Percentiles rank a stretch among this genome's conserved stretches.
Evolutionary conservation across 805 yeast species (phyloP).

Genomic region (Suhomyces emberorum): DNA sequence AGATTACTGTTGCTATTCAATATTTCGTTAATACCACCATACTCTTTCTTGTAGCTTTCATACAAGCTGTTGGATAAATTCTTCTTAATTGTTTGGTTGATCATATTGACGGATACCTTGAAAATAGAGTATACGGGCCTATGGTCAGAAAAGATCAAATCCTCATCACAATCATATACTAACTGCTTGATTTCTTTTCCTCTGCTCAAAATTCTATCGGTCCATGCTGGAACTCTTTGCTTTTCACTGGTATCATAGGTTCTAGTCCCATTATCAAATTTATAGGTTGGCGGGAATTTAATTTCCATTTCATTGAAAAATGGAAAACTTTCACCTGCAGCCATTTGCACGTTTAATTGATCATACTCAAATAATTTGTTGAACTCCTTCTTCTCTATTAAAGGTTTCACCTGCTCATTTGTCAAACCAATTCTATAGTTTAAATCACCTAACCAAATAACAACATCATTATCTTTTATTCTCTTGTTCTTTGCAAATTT

Average conservation of each 20-base stretch:
- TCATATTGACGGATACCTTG: slow-evolving; percentile 57
- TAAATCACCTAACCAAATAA: slow-evolving; percentile 93
- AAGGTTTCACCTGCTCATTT: slow-evolving; percentile 68
- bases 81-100: slow-evolving; percentile 59
- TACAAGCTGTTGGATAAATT: slow-evolving; percentile 57
- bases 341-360: slow-evolving; percentile 76
- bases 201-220: slow-evolving; percentile 71
- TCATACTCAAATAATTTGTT: slow-evolving; percentile 62
- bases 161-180: slow-evolving; percentile 55
- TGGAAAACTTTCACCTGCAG: slow-evolving; percentile 70
- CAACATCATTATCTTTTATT: slow-evolving; percentile 80
- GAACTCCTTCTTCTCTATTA: slow-evolving; percentile 45
- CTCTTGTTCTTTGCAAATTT: slow-evolving; percentile 55
- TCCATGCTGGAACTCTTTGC: slow-evolving; percentile 94
- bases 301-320: slow-evolving; percentile 76
- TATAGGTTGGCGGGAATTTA: slow-evolving; percentile 85
- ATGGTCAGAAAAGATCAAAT: slow-evolving; percentile 77
- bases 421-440: slow-evolving; percentile 75
- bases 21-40: slow-evolving; percentile 37
- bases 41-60: slow-evolving; percentile 47
- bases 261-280: slow-evolving; percentile 81
- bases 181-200: slow-evolving; percentile 57
- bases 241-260: slow-evolving; percentile 87
- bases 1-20: slow-evolving; percentile 25
- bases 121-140: slow-evolving; percentile 82